Evolutionary conservation across 2,329 filamentous ascomycete genomes (phyloP), one percentile per base, ranked within the genome.

Genomic region (Penicillium brasilianum): DNA sequence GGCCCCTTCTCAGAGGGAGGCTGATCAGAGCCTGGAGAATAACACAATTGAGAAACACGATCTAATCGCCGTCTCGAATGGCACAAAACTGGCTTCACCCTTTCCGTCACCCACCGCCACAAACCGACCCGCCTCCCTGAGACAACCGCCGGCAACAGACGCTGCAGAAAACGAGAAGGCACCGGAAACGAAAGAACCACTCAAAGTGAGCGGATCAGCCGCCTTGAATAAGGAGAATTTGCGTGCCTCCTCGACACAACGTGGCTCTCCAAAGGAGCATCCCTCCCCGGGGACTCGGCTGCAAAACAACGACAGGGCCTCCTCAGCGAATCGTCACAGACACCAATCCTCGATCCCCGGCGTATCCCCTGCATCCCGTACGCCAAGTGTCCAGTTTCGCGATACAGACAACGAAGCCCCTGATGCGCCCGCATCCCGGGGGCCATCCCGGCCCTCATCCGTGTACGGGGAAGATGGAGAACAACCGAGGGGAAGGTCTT

Each of bases 341-440:
- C 65, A 66, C 37, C 72, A 68, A 41, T 53, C 65, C 16, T 74
- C 73, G 13, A 48, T 66, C 4, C 64, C 69, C 2, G 73, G 69
- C 3, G 62, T 71, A 9, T 68, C 80, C 6, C 81, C 82, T 22
- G 74, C 77, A 1, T 74, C 72, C 14, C 81, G 82, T 20, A 81
- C 87, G 54, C 85, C 86, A 58, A 94, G 89, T 72, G 91, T 96
- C 3, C 91, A 95, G 68, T 95, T 96, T 72, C 83, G 86, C 32
- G 79, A 84, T 14, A 82, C 87, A 30, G 80, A 83, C 74, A 65
- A 72, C 76, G 66, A 87, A 55, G 69, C 85, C 36, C 77, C 82
- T 5, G 77, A 83, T 8, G 66, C 76, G 20, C 74, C 81, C 20
- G 85, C 87, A 64, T 85, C 84, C 25, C 83, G 87, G 59, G 83